phyloP scores from a whole-genome alignment of 768 basidiomycete genomes.

The Pulveroboletus frians region DNA sequence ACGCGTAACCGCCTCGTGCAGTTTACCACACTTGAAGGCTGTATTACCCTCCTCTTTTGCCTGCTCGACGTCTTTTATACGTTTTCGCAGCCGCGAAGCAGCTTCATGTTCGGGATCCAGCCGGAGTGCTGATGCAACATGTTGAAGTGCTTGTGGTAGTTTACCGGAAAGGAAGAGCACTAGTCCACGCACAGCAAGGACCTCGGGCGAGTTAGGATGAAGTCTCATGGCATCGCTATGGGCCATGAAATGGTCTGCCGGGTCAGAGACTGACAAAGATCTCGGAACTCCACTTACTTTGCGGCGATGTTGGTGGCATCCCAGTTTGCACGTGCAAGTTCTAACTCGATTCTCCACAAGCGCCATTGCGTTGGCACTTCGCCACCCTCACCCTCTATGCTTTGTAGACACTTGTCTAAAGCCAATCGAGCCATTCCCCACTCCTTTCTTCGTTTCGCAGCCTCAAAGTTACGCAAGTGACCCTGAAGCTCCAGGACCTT shows the following conservation, averaged over 20 bases:
- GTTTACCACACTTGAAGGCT: constrained; percentile 59
- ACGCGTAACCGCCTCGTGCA: constrained; percentile 58
- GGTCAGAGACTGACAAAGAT: constrained; percentile 2
- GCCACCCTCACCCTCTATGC: constrained; percentile 69
- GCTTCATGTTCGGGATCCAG: constrained; percentile 72
- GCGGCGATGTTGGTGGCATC: constrained; percentile 71
- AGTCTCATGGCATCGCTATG: constrained; percentile 69
- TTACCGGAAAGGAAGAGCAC: constrained; percentile 72
- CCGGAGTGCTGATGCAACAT: constrained; percentile 65
- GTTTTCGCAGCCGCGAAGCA: constrained; percentile 66
- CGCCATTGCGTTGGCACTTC: constrained; percentile 79
- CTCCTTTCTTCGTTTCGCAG: constrained; percentile 52
- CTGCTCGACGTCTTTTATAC: constrained; percentile 77
- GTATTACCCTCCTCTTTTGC: constrained; percentile 82
- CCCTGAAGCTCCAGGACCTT: constrained; percentile 57
- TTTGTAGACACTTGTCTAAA: constrained; percentile 69
- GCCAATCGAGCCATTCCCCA: constrained; percentile 79
- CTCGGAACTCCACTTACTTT: constrained; percentile 46
- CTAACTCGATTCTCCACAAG: constrained; percentile 71
- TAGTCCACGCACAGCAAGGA: constrained; percentile 70
- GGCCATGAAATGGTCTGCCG: not conserved
- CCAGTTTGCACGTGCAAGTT: constrained; percentile 64
- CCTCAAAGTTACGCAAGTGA: constrained; percentile 61
- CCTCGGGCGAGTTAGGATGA: constrained; percentile 72
- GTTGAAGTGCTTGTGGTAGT: constrained; percentile 65